Base-by-base conservation (phyloP, 1,139 yeast species). In the Candida dubliniensis region DNA sequence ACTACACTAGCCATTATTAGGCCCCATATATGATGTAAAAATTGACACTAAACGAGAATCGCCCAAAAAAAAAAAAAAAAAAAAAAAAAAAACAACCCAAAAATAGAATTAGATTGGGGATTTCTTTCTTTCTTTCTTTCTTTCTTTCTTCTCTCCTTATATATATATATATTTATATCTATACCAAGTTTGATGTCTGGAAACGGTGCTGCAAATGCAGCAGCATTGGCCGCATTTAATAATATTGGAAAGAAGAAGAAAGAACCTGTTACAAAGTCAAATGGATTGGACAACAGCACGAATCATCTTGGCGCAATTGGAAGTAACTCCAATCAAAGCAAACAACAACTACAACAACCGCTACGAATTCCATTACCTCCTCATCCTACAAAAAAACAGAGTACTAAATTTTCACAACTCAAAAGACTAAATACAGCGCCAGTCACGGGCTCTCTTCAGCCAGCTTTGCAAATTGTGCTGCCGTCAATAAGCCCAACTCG, bases 181-280 rank as follows among this genome's bases (percentile, higher is more conserved):
- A 31, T 31, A 9, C 36, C 11, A 8, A 33, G 36, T 23, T 38
- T 31, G 11, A 38, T 38, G 40, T 31, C 40, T 18, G 31, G 36
- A 10, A 44, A 34, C 14, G 47, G 48, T 42, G 59, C 61, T 43
- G 63, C 60, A 12, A 63, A 64, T 37, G 67, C 69, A 2, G 71
- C 71, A n/a, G 71, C 71, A 3, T 47, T 64, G 49, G 69, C 69
- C 2, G 71, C 71, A 1, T 65, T 65, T 45, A 64, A 58, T 38
- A 57, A 60, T 8, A 40, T 47, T 6, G 52, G 49, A 24, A 48
- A 45, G 27, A 53, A 47, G 35, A 51, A 53, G 33, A 56, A 54
- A 8, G 40, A 34, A 3, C 25, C 39, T 7, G 6, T 35, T 1
- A 30, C 27, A 24, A 38, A 40, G 10, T 31, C 34, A 27, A 36